phyloP scores from a whole-genome alignment of 73 alveolate species.

The Paramecium pentaurelia region DNA sequence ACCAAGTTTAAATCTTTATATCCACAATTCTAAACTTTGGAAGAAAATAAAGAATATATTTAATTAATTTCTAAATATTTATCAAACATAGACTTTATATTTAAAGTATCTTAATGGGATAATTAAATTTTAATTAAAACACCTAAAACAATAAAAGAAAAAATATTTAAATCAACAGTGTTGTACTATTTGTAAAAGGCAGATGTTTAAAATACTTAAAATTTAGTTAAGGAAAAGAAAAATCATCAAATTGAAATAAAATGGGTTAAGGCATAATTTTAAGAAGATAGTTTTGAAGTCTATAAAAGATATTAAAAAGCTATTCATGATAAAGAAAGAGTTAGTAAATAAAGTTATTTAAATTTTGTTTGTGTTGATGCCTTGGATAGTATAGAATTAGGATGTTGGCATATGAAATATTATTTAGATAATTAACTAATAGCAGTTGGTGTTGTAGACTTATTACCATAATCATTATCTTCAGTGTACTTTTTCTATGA shows the following conservation, averaged over 20 bases:
- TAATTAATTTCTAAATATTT: background rate
- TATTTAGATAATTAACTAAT: conserved; percentile 87
- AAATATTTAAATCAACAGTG: background rate
- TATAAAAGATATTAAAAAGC: conserved; percentile 65
- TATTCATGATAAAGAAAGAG: conserved; percentile 63
- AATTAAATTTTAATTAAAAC: background rate
- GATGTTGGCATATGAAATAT: conserved; percentile 90
- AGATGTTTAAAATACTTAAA: background rate
- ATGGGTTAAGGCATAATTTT: conserved; percentile 58
- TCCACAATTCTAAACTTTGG: background rate
- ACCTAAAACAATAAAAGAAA: background rate
- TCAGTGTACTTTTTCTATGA: conserved; percentile 89
- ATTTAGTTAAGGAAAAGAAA: background rate
- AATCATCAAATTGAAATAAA: conserved; percentile 22
- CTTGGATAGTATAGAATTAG: conserved; percentile 66
- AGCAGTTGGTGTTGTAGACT: conserved; percentile 91
- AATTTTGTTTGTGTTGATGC: conserved; percentile 64
- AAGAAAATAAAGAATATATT: background rate
- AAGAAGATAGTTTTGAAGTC: conserved; percentile 64
- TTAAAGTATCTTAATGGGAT: background rate
- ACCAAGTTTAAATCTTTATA: background rate
- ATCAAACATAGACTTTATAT: background rate
- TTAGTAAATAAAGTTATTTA: conserved; percentile 46
- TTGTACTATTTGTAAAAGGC: background rate
- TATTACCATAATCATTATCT: conserved; percentile 71